Conservation (phyloP, 805 yeast genomes). For the Wickerhamomyces mucosus region DNA sequence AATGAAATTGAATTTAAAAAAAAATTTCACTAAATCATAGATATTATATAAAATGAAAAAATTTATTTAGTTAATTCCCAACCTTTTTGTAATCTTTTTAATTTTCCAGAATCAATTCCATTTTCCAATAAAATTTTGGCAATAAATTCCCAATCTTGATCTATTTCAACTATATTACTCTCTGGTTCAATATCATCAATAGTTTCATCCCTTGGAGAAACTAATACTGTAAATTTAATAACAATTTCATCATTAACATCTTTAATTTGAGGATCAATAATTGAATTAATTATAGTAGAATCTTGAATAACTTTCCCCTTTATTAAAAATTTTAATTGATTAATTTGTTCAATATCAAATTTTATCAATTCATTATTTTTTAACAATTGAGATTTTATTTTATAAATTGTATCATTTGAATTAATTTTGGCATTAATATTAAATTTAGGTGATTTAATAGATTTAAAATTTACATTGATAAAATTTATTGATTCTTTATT, state of each 20-base stretch:
- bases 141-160: conserved; percentile 32
- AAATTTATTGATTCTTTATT: background rate
- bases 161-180: too few relatives aligned
- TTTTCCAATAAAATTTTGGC: conserved; percentile 25
- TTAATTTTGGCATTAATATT: conserved; percentile 20
- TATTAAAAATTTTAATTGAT: conserved; percentile 39
- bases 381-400: conserved; percentile 23
- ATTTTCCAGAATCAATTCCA: conserved; percentile 22
- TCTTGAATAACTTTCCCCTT: conserved; percentile 59
- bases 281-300: conserved; percentile 27
- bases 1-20: conserved; percentile 30
- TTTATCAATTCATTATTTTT: conserved; percentile 22
- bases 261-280: too few relatives aligned
- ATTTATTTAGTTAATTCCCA: conserved; percentile 26
- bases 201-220: conserved; percentile 1
- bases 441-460: conserved; percentile 69
- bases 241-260: conserved; percentile 18
- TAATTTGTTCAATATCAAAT: conserved; percentile 21
- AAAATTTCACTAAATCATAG: too few relatives aligned
- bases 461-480: conserved; percentile 37
- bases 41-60: background rate
- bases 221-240: conserved; percentile 35
- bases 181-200: background rate
- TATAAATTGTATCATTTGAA: conserved; percentile 22
- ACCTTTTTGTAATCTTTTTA: conserved; percentile 29